These are phyloP conservation scores for Marasmius oreades DNA, from an alignment of 1,284 basidiomycete genomes.

Conservation along the genomic window DNA sequence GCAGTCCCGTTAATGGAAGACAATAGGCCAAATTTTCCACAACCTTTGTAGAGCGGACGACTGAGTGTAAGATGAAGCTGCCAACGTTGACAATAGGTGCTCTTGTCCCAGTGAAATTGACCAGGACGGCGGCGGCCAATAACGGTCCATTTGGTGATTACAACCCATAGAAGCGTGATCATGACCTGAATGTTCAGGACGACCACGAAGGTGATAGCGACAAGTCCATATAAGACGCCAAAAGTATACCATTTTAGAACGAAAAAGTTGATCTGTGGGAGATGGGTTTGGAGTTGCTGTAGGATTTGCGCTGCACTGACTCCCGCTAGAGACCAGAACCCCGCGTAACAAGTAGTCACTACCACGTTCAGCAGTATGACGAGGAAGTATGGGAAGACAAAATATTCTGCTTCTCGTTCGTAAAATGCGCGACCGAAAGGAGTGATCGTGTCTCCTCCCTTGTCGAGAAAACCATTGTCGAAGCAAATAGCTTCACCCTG, in stretches of 20 bases:
- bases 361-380: constrained; percentile 34
- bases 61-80: constrained; percentile 37
- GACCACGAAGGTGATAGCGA: constrained; percentile 33
- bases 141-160: constrained; percentile 38
- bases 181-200: constrained; percentile 33
- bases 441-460: constrained; percentile 32
- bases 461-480: constrained; percentile 22
- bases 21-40: constrained; percentile 37
- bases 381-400: constrained; percentile 38
- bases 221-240: constrained; percentile 33
- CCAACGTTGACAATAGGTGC: constrained; percentile 45
- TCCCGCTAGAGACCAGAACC: constrained; percentile 40
- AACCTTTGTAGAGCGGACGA: constrained; percentile 33
- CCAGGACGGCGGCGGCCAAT: constrained; percentile 36
- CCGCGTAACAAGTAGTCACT: constrained; percentile 30
- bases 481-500: constrained; percentile 36
- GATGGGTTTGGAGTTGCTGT: constrained; percentile 27
- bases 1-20: constrained; percentile 34
- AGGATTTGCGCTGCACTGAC: constrained; percentile 37
- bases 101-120: constrained; percentile 39
- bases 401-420: constrained; percentile 37
- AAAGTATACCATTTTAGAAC: constrained; percentile 31
- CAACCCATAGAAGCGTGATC: constrained; percentile 33
- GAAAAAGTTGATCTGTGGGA: constrained; percentile 28
- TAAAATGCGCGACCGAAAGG: constrained; percentile 49